phyloP scores from a whole-genome alignment of 768 basidiomycete species.

The Tricholoma terreum region DNA sequence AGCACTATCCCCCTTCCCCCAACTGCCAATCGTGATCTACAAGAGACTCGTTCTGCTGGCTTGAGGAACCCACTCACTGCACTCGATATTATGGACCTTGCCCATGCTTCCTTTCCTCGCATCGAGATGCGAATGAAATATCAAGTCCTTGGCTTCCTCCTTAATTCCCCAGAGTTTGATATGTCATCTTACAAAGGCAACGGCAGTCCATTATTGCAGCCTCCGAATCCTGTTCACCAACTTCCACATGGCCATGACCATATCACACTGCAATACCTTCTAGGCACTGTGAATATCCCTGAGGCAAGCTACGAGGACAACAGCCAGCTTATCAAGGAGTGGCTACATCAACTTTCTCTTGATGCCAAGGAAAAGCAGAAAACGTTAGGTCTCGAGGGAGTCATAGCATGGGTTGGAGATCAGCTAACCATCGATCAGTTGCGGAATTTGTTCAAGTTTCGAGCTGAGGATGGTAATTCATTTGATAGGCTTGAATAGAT shows the following conservation, averaged over 20 bases:
- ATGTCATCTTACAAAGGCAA: constrained; percentile 21
- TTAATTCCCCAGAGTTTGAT: constrained; percentile 27
- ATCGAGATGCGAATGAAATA: constrained; percentile 11
- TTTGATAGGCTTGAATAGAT: constrained; percentile 37
- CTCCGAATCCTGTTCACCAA: constrained; percentile 18
- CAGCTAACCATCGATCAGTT: constrained; percentile 37
- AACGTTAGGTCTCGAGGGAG: constrained; percentile 15
- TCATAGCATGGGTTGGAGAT: constrained; percentile 35
- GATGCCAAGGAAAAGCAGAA: constrained; percentile 22
- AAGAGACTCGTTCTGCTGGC: constrained; percentile 18
- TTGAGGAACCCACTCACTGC: constrained; percentile 19
- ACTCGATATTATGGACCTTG: constrained; percentile 21
- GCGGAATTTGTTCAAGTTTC: constrained; percentile 33
- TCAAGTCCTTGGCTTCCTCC: constrained; percentile 24
- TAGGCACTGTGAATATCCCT: constrained; percentile 32
- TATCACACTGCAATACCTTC: constrained; percentile 30
- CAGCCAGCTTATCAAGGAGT: constrained; percentile 22
- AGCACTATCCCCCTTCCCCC: constrained; percentile 13
- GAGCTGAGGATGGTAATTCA: constrained; percentile 34
- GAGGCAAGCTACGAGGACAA: constrained; percentile 43
- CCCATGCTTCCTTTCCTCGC: constrained; percentile 8
- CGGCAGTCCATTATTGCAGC: constrained; percentile 13
- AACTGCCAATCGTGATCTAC: constrained; percentile 16
- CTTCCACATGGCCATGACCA: constrained; percentile 26
- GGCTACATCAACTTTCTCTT: constrained; percentile 25